Percentiles rank a stretch among this genome's conserved stretches.
Evolutionary conservation across 2,329 filamentous ascomycete species (phyloP).

Genomic region (Gnomoniopsis sp.): DNA sequence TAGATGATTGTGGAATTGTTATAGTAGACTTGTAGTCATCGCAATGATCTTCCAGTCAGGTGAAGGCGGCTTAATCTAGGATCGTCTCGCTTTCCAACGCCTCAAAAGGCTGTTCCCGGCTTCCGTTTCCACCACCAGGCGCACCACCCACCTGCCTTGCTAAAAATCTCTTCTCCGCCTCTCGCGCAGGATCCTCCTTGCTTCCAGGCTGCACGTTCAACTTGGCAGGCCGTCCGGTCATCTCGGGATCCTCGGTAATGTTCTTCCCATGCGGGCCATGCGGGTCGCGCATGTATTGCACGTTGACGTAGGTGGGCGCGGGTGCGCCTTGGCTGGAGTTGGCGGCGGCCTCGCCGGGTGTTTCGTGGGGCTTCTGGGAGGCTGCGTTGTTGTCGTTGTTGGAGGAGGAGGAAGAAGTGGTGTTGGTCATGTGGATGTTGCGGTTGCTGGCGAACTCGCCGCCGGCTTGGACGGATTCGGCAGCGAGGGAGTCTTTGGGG

Average conservation of each 20-base stretch:
- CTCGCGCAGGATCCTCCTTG: slow-evolving; percentile 21
- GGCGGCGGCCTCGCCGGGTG: background rate
- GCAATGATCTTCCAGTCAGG: too few relatives aligned
- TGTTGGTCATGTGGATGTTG: slow-evolving; percentile 1
- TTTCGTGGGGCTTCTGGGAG: background rate
- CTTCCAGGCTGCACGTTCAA: slow-evolving; percentile 25
- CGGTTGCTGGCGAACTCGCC: slow-evolving; percentile 62
- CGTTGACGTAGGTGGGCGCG: slow-evolving; percentile 23
- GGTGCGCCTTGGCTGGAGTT: slow-evolving; percentile 16
- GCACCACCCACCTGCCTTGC: slow-evolving; percentile 6
- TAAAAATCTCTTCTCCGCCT: slow-evolving; percentile 12
- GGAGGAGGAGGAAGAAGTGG: background rate
- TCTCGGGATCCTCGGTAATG: slow-evolving; percentile 24
- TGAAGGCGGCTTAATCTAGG: too few relatives aligned
- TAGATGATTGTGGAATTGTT: too few relatives aligned
- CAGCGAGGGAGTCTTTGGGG: slow-evolving; percentile 68
- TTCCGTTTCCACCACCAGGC: slow-evolving; percentile 7
- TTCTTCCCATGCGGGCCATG: slow-evolving; percentile 26
- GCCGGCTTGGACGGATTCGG: slow-evolving; percentile 60
- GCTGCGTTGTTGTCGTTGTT: background rate
- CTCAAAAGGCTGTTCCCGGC: slow-evolving; percentile 10
- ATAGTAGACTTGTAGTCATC: too few relatives aligned
- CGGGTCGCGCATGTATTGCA: slow-evolving; percentile 9
- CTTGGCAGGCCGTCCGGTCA: slow-evolving; percentile 21
- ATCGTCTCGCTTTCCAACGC: slow-evolving; percentile 9